phyloP scores from a whole-genome alignment of 495 filamentous ascomycete genomes.

The Penicillium lividum region DNA sequence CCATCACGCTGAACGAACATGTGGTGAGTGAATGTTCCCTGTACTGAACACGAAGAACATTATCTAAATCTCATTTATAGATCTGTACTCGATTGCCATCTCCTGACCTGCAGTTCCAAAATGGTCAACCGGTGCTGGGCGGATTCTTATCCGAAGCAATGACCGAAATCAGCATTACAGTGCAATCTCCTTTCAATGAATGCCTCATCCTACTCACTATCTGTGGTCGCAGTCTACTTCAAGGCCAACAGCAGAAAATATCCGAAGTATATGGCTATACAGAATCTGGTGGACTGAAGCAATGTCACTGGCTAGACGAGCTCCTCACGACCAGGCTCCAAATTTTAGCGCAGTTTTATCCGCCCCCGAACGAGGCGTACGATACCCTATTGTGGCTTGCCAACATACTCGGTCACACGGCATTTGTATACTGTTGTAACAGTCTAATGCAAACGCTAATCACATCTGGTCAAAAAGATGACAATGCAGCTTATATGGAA shows the following conservation, averaged over 20 bases:
- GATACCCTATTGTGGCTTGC: slow-evolving; percentile 47
- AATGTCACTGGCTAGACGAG: no score
- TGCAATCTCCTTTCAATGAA: slow-evolving; percentile 48
- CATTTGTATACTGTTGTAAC: slow-evolving; percentile 41
- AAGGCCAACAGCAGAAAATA: slow-evolving; percentile 38
- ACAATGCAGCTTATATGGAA: background rate
- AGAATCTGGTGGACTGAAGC: no score
- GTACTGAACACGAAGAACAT: background rate
- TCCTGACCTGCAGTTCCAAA: slow-evolving; percentile 51
- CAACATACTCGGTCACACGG: slow-evolving; percentile 45
- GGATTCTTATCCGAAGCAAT: slow-evolving; percentile 50
- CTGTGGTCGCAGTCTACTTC: slow-evolving; percentile 47
- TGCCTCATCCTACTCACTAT: slow-evolving; percentile 50
- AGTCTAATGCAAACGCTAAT: background rate
- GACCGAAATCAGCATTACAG: slow-evolving; percentile 21
- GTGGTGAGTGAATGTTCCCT: no score
- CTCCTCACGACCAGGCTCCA: no score
- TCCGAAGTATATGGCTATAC: slow-evolving; percentile 19
- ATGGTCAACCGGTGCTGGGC: slow-evolving; percentile 38
- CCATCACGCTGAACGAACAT: slow-evolving; percentile 52
- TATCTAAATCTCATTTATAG: slow-evolving; percentile 3
- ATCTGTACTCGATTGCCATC: slow-evolving; percentile 29
- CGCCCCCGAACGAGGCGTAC: slow-evolving; percentile 23
- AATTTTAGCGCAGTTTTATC: no score
- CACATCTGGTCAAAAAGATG: background rate